These are phyloP conservation scores for Penicillium canescens DNA, from an alignment of 495 filamentous ascomycete species.

Conservation along the genomic window DNA sequence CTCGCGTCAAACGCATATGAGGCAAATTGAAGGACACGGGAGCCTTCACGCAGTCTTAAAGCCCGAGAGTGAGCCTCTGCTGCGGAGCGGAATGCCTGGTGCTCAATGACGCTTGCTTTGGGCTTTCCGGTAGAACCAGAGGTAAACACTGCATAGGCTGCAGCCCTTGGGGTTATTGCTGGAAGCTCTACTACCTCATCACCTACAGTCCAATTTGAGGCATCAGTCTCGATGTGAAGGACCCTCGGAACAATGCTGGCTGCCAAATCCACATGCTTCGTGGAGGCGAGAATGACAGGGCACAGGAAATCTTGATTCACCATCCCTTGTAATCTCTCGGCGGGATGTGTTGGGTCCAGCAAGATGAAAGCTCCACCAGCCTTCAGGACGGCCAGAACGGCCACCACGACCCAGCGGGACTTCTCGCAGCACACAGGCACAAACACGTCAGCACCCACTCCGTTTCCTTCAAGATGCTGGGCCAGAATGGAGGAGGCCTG, in stretches of 20 bases:
- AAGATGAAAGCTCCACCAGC: slow-evolving; percentile 10
- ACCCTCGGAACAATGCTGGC: neutral
- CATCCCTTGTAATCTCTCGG: neutral
- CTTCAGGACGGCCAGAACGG: slow-evolving; percentile 45
- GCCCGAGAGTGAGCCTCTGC: slow-evolving; percentile 10
- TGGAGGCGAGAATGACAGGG: neutral
- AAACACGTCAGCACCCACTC: slow-evolving; percentile 32
- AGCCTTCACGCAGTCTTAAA: neutral
- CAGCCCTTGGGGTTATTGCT: neutral
- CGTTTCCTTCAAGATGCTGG: slow-evolving; percentile 23
- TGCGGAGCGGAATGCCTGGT: slow-evolving; percentile 8
- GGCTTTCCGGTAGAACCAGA: slow-evolving; percentile 67
- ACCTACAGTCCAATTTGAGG: no score
- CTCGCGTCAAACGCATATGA: slow-evolving; percentile 24
- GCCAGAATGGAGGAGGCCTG: slow-evolving; percentile 26
- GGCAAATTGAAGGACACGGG: slow-evolving; percentile 32
- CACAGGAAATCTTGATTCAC: neutral
- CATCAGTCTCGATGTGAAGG: neutral
- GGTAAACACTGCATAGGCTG: slow-evolving; percentile 24
- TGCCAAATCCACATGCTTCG: no score
- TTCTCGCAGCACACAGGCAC: slow-evolving; percentile 48
- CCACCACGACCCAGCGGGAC: slow-evolving; percentile 39
- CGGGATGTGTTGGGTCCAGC: slow-evolving; percentile 8
- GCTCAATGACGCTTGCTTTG: slow-evolving; percentile 63
- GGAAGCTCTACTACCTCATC: no score